Evolutionary conservation across 345 rosid genomes (phyloP).

Genomic region (Aethionema arabicum): DNA sequence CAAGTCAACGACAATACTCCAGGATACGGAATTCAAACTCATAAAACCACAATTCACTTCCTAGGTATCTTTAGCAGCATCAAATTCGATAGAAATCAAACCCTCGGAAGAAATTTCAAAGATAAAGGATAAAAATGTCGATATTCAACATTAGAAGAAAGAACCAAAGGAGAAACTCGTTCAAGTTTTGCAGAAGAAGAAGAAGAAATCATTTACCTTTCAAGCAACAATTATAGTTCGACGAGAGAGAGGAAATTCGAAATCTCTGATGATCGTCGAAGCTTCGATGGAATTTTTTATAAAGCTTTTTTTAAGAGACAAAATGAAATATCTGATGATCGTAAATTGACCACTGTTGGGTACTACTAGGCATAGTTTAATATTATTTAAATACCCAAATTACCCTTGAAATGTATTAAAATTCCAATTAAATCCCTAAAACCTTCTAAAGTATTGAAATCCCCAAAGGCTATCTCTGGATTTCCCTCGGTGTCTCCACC

Average conservation of each 20-base stretch:
- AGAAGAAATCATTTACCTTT: conserved; percentile 14
- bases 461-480: neutral
- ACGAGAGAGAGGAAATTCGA: conserved; percentile 1
- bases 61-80: neutral
- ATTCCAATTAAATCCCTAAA: neutral
- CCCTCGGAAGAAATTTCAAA: neutral
- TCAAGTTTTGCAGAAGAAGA: conserved; percentile 10
- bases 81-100: conserved; percentile 14
- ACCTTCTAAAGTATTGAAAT: neutral
- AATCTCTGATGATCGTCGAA: conserved; percentile 16
- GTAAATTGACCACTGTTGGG: neutral
- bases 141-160: conserved; percentile 2
- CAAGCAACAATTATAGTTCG: neutral
- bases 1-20: conserved; percentile 27
- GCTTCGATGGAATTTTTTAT: no score
- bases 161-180: conserved; percentile 5
- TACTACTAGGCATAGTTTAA: conserved; percentile 19
- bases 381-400: neutral
- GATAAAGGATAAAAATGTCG: neutral
- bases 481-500: conserved; percentile 1
- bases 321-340: neutral
- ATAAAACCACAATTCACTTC: neutral
- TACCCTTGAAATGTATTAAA: neutral
- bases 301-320: neutral
- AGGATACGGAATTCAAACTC: neutral